Evolutionary conservation across 2,329 filamentous ascomycete species (phyloP).

Genomic region (Pseudogymnoascus sp.): DNA sequence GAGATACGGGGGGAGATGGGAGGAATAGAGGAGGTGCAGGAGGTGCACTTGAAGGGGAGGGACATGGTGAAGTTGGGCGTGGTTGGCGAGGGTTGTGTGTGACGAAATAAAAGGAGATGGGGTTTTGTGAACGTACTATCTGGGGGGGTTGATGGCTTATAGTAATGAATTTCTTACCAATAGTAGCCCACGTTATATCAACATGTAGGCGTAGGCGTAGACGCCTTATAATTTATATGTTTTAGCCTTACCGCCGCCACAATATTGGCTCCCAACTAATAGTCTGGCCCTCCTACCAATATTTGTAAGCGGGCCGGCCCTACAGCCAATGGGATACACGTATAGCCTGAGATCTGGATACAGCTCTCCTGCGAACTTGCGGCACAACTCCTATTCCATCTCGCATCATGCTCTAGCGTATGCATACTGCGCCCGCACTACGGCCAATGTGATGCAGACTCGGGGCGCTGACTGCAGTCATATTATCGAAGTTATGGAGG

Average conservation of each 20-base stretch:
- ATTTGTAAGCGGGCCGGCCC: not conserved
- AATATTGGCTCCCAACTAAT: not conserved
- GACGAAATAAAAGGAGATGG: not conserved
- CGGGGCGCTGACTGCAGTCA: not conserved
- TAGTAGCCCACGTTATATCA: not conserved
- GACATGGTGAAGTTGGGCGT: not conserved
- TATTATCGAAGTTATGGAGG: no score
- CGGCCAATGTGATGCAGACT: not conserved
- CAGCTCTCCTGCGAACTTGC: not conserved
- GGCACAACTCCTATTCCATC: not conserved
- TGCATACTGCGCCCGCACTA: constrained; percentile 13
- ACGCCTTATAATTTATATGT: not conserved
- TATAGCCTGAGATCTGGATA: no score
- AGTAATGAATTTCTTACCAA: not conserved
- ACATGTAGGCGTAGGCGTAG: not conserved
- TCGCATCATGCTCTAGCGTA: constrained; percentile 13
- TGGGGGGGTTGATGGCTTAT: not conserved
- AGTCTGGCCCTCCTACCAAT: not conserved
- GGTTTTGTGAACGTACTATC: not conserved
- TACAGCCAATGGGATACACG: not conserved
- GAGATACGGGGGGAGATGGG: not conserved
- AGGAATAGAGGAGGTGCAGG: not conserved
- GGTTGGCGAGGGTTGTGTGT: not conserved
- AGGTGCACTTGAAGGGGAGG: not conserved
- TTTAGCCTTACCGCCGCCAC: not conserved